A percentile compares a stretch with the other conserved stretches of the same genome.
Evolutionary conservation across 495 filamentous ascomycete genomes (phyloP).

Genomic region (Xylaria sp.): DNA sequence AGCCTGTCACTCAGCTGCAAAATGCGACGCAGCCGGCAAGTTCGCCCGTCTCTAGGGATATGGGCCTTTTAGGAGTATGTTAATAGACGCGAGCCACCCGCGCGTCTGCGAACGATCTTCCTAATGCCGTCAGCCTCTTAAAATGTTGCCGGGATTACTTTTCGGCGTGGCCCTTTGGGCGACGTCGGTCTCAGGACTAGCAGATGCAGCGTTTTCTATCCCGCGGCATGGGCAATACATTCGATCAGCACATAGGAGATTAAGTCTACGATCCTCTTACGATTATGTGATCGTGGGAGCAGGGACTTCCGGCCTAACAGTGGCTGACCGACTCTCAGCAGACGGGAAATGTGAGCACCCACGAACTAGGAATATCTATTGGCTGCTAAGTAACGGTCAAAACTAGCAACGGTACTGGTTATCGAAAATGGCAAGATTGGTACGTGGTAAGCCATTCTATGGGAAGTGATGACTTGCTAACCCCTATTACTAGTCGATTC

Average conservation of each 20-base stretch:
- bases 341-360: conserved; percentile 36
- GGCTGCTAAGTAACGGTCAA: neutral
- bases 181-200: neutral
- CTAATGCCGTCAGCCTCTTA: too few relatives aligned
- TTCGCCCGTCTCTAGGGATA: neutral
- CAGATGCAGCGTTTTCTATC: neutral
- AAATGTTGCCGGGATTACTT: neutral
- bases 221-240: neutral
- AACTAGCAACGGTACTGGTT: conserved; percentile 52
- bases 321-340: conserved; percentile 59
- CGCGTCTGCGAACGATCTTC: neutral
- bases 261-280: conserved; percentile 29
- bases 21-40: neutral
- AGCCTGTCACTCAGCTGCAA: neutral
- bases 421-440: conserved; percentile 58
- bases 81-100: neutral
- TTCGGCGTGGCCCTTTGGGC: conserved; percentile 2
- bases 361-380: neutral
- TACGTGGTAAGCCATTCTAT: conserved; percentile 14
- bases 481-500: conserved; percentile 31
- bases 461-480: conserved; percentile 17
- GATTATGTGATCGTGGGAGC: conserved; percentile 59
- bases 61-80: too few relatives aligned
- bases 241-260: neutral
- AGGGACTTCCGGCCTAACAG: conserved; percentile 56